A percentile compares a stretch with the other conserved stretches of the same genome.
phyloP scores from a whole-genome alignment of 225 moss, liverwort and hornwort genomes.

The Climacium dendroides region DNA sequence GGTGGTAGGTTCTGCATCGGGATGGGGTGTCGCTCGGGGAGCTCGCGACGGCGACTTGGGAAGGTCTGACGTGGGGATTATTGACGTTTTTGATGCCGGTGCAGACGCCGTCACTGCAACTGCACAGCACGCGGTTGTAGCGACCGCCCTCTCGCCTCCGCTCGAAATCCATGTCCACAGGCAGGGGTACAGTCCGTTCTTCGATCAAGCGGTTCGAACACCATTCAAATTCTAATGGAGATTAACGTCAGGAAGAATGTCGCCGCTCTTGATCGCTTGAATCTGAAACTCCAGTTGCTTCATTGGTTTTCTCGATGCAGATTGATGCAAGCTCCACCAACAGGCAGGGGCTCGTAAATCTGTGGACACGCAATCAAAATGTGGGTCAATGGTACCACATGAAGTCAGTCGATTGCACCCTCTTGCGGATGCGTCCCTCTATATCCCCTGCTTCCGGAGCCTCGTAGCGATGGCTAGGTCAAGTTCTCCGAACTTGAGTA shows the following conservation, averaged over 20 bases:
- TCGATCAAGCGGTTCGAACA: neutral
- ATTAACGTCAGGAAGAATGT: neutral
- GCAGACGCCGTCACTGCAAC: constrained; percentile 27
- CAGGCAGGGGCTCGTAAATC: neutral
- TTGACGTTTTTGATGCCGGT: constrained; percentile 8
- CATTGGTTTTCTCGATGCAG: neutral
- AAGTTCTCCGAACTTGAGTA: neutral
- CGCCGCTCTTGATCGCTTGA: neutral
- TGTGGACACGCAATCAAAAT: neutral
- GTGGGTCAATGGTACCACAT: neutral
- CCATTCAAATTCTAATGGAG: neutral
- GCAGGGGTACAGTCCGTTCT: neutral
- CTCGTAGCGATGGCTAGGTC: neutral
- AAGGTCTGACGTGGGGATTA: neutral
- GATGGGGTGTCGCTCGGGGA: constrained; percentile 24
- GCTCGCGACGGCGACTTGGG: constrained; percentile 12
- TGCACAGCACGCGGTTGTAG: constrained; percentile 36
- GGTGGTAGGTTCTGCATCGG: constrained; percentile 8
- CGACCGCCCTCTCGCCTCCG: constrained; percentile 19
- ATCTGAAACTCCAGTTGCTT: neutral
- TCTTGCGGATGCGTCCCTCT: neutral
- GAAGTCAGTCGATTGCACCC: neutral
- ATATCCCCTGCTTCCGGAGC: neutral
- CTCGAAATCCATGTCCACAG: constrained; percentile 26
- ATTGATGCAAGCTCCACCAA: neutral